Conservation (phyloP, 331 rosid genomes). For the Phaseolus coccineus region DNA sequence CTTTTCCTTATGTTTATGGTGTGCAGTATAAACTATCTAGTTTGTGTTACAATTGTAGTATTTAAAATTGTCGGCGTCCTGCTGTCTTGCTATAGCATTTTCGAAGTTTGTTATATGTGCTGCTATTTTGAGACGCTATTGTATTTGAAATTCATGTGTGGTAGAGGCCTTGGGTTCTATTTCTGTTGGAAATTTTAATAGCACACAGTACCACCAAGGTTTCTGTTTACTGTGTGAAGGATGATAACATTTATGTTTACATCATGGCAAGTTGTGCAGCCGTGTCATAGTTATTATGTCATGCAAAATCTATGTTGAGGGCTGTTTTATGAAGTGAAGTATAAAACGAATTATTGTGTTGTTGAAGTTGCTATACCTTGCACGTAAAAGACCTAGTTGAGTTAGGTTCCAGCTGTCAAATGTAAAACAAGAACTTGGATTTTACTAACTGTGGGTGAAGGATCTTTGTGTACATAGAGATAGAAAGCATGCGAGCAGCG, state of each 20-base stretch:
- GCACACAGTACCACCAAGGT: not conserved
- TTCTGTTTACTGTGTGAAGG: not conserved
- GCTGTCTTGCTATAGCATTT: not conserved
- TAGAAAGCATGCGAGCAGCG: not conserved
- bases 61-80: not conserved
- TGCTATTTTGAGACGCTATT: not conserved
- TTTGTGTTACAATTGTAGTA: not conserved
- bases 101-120: not conserved
- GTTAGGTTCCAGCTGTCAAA: not conserved
- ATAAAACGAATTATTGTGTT: not conserved
- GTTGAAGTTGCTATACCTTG: conserved; percentile 17
- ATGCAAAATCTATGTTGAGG: conserved; percentile 17
- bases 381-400: conserved; percentile 12
- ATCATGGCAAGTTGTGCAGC: conserved; percentile 3
- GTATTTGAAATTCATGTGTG: not conserved
- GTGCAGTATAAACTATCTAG: not conserved
- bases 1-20: not conserved
- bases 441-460: not conserved
- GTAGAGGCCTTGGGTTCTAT: not conserved
- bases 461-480: not conserved
- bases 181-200: conserved; percentile 32
- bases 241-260: not conserved
- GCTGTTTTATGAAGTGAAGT: not conserved
- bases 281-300: not conserved
- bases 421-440: too few species aligned